These are phyloP conservation scores for Raphanus sativus DNA, from an alignment of 345 rosid species.

Conservation along the genomic window DNA sequence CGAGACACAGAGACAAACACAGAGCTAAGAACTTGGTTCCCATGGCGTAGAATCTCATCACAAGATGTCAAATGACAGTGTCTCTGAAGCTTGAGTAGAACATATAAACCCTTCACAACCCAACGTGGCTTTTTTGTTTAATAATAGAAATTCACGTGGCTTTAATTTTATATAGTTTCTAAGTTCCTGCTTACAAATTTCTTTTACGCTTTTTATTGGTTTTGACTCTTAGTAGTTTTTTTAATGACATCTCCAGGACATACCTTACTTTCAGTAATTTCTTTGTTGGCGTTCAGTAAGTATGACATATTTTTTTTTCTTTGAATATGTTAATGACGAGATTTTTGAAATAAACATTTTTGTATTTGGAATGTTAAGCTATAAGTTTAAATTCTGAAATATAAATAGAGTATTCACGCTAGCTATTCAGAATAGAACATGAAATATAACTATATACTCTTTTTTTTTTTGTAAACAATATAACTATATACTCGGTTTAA, in stretches of 20 bases:
- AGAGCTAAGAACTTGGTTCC: slow-evolving; percentile 34
- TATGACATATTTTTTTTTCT: background rate
- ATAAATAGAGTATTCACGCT: background rate
- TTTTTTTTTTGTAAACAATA: no score
- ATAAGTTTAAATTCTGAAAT: no score
- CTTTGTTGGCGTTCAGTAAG: no score
- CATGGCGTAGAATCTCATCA: slow-evolving; percentile 23
- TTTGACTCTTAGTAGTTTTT: no score
- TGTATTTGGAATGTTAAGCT: no score
- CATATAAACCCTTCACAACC: background rate
- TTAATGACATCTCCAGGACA: no score
- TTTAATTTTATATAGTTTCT: background rate
- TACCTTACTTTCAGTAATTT: no score
- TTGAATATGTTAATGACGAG: no score
- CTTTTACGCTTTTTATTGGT: no score
- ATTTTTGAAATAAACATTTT: no score
- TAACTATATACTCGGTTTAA: background rate
- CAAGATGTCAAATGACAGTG: slow-evolving; percentile 5
- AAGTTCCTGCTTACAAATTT: background rate
- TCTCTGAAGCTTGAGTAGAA: slow-evolving; percentile 2
- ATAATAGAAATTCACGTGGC: slow-evolving; percentile 37
- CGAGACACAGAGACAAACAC: slow-evolving; percentile 30
- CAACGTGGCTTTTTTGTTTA: slow-evolving; percentile 29
- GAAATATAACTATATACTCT: no score
- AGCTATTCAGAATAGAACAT: background rate